Evolutionary conservation across 2,329 filamentous ascomycete genomes (phyloP), one percentile per base, ranked within the genome.

Genomic region (Calonectria leucothoes): DNA sequence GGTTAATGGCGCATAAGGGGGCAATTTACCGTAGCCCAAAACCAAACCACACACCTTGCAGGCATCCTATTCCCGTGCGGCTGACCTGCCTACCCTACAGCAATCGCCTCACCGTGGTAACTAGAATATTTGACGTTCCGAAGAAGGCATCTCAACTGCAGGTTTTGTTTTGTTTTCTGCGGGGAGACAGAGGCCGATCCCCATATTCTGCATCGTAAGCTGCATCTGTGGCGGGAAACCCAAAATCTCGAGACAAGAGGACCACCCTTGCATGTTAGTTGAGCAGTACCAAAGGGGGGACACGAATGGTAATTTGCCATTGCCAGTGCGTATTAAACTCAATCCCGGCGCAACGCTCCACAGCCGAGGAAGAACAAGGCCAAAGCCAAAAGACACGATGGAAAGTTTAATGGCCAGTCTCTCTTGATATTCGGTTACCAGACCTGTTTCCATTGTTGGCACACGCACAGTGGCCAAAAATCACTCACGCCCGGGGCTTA

Each of bases 401-500:
- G 31, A 35, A 35, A 35, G 20, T n/a, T 20, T 31, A 55, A 55
- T 20, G n/a, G n/a, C 42, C 17, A 6, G 5, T 6, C 17, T n/a
- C 14, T 20, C 7, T 17, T 4, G 1, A 52, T 29, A 29, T 25
- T 35, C 20, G 31, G 4, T 29, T 35, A 15, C 51, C 1, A 35
- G 29, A 15, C 11, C 23, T 3, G 3, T 27, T 12, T 5, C 12
- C 17, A n/a, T 10, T 10, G 27, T 15, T 17, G 10, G 17, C 49
- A 25, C 49, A 15, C 48, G 23, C 42, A 11, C 49, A 17, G 17
- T 33, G 35, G 29, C 35, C 2, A 57, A 59, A 52, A 49, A 66
- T 66, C n/a, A n/a, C 57, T 49, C 37, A 64, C 25, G 6, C 49
- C 55, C 10, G 17, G n/a, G 63, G 42, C 45, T 69, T 73, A 75